These are phyloP conservation scores for Acaromyces ingoldii DNA, from an alignment of 1,284 basidiomycete species.

Conservation along the genomic window DNA sequence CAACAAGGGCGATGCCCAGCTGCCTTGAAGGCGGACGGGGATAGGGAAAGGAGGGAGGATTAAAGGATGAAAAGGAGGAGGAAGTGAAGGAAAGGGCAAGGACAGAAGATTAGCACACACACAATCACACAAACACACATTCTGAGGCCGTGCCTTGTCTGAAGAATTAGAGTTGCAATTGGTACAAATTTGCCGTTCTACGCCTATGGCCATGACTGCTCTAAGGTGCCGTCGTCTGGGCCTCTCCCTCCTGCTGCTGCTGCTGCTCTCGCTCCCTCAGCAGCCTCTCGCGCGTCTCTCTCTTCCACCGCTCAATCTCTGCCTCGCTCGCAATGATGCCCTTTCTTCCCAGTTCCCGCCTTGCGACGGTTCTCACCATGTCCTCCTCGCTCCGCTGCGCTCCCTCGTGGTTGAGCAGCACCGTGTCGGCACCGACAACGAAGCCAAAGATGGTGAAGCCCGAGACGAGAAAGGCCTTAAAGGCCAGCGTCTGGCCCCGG, in stretches of 20 bases:
- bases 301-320: slow-evolving; percentile 44
- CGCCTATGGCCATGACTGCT: too few species aligned
- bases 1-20: slow-evolving; percentile 24
- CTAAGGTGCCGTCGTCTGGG: too few species aligned
- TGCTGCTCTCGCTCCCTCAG: slow-evolving; percentile 14
- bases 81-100: neutral
- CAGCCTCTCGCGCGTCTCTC: slow-evolving; percentile 21
- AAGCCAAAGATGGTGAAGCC: slow-evolving; percentile 43
- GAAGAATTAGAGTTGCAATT: too few species aligned
- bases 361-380: slow-evolving; percentile 27
- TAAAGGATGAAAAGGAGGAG: neutral
- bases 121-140: too few species aligned
- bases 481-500: slow-evolving; percentile 35
- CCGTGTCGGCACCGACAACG: slow-evolving; percentile 40
- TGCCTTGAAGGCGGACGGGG: too few species aligned
- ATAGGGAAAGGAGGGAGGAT: too few species aligned
- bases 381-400: slow-evolving; percentile 36
- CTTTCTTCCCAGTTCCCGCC: slow-evolving; percentile 31
- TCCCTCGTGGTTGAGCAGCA: slow-evolving; percentile 34
- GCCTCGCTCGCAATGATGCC: slow-evolving; percentile 40
- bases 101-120: too few species aligned
- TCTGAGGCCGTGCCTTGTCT: too few species aligned
- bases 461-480: slow-evolving; percentile 38
- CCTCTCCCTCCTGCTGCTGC: slow-evolving; percentile 1
- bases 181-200: too few species aligned